These are phyloP conservation scores for Physcomitrium patens DNA, from an alignment of 225 moss, liverwort and hornwort species.

Conservation along the genomic window DNA sequence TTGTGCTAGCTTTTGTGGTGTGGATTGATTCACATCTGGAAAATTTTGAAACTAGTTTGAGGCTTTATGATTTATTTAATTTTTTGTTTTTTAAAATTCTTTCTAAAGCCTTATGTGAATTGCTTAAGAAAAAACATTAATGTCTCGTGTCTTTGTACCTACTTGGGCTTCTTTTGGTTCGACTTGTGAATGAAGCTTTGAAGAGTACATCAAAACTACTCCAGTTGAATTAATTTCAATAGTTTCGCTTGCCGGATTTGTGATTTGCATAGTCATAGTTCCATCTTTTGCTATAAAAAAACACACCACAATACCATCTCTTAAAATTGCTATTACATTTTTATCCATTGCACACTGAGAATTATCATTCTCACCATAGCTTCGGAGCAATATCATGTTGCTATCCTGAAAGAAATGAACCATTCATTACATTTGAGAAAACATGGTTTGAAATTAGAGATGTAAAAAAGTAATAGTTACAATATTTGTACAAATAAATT, in stretches of 20 bases:
- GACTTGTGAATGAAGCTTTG: slow-evolving; percentile 26
- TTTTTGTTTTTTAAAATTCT: too few relatives aligned
- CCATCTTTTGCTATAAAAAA: slow-evolving; percentile 66
- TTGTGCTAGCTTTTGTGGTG: too few relatives aligned
- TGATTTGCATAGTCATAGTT: slow-evolving; percentile 74
- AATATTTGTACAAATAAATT: rapidly evolving
- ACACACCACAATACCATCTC: slow-evolving; percentile 69
- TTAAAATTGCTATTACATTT: slow-evolving; percentile 56
- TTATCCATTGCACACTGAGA: slow-evolving; percentile 25
- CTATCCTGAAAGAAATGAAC: slow-evolving; percentile 52
- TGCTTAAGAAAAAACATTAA: too few relatives aligned
- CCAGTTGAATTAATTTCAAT: slow-evolving; percentile 79
- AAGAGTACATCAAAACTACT: slow-evolving; percentile 57
- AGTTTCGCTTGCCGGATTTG: slow-evolving; percentile 50
- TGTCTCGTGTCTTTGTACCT: background rate
- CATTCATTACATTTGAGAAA: background rate
- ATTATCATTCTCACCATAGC: slow-evolving; percentile 29
- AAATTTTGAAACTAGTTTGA: too few relatives aligned
- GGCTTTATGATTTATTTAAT: too few relatives aligned
- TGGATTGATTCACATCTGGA: too few relatives aligned
- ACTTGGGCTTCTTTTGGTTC: background rate
- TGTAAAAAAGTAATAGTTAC: too few relatives aligned
- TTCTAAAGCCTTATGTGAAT: too few relatives aligned
- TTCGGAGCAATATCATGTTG: slow-evolving; percentile 65
- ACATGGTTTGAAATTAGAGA: background rate